phyloP scores from a whole-genome alignment of 225 moss, liverwort and hornwort species.

The Bryoerythrophyllum caledonicum region DNA sequence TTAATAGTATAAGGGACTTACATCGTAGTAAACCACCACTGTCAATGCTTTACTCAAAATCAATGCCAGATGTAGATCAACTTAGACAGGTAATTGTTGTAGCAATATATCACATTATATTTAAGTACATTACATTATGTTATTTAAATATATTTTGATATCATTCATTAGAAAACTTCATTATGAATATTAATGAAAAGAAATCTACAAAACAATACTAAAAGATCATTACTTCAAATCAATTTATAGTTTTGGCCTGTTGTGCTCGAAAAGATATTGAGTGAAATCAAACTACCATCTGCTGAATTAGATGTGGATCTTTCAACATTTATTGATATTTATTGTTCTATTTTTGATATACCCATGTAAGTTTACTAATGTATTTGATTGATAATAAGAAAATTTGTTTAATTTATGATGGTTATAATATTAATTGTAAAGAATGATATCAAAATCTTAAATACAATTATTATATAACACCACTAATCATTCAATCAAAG shows the following conservation, averaged over 20 bases:
- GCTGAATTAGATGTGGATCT: conserved; percentile 71
- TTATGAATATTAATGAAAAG: no score
- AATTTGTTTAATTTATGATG: no score
- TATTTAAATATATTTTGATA: not conserved
- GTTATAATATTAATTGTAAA: not conserved
- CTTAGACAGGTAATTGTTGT: conserved; percentile 43
- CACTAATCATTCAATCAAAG: no score
- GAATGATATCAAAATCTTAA: no score
- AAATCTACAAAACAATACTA: no score
- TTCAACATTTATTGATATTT: conserved; percentile 65
- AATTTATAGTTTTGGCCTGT: conserved; percentile 59
- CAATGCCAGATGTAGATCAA: conserved; percentile 62
- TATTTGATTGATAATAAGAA: not conserved
- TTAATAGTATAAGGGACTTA: conserved; percentile 61
- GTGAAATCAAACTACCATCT: conserved; percentile 48
- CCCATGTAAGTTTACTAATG: conserved; percentile 53
- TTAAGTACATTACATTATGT: not conserved
- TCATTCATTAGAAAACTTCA: no score
- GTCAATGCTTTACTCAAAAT: conserved; percentile 48
- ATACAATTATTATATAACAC: no score
- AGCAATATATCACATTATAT: not conserved
- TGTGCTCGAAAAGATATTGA: conserved; percentile 45
- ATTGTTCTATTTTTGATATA: conserved; percentile 79
- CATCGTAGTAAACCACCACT: conserved; percentile 46
- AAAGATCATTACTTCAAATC: not conserved